These are phyloP conservation scores for Tulasnella sp. DNA, from an alignment of 768 basidiomycete species.

Conservation along the genomic window DNA sequence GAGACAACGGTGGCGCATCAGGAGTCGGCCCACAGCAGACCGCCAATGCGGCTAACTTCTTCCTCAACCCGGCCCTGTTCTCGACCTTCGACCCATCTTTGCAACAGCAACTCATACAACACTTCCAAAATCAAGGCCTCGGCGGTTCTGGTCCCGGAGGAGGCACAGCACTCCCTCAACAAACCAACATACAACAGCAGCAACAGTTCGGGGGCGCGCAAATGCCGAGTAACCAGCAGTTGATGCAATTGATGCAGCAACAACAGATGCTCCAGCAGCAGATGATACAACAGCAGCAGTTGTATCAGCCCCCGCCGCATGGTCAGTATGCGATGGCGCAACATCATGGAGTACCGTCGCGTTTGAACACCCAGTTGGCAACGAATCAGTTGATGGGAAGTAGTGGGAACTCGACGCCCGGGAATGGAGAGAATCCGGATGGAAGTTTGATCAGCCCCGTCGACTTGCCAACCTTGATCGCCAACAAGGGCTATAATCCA, in stretches of 20 bases:
- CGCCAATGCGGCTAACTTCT: background rate
- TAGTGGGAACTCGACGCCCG: background rate
- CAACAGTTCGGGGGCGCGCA: background rate
- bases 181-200: constrained; percentile 4
- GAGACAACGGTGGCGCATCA: background rate
- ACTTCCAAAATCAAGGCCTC: constrained; percentile 4
- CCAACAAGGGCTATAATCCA: constrained; percentile 87
- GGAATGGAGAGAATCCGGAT: constrained; percentile 24
- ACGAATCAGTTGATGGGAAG: background rate
- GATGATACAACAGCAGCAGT: constrained; percentile 12
- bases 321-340: constrained; percentile 14
- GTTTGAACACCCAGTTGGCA: constrained; percentile 10
- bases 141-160: constrained; percentile 1
- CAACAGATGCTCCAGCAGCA: constrained; percentile 20
- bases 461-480: constrained; percentile 77
- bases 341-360: constrained; percentile 11
- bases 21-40: background rate
- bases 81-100: background rate
- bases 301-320: constrained; percentile 18
- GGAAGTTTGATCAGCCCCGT: constrained; percentile 47
- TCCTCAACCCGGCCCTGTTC: constrained; percentile 12
- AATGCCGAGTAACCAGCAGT: background rate
- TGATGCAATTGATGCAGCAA: constrained; percentile 18
- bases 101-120: constrained; percentile 14
- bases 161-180: background rate